Evolutionary conservation across 768 basidiomycete genomes (phyloP).

Genomic region (Trametes gibbosa): DNA sequence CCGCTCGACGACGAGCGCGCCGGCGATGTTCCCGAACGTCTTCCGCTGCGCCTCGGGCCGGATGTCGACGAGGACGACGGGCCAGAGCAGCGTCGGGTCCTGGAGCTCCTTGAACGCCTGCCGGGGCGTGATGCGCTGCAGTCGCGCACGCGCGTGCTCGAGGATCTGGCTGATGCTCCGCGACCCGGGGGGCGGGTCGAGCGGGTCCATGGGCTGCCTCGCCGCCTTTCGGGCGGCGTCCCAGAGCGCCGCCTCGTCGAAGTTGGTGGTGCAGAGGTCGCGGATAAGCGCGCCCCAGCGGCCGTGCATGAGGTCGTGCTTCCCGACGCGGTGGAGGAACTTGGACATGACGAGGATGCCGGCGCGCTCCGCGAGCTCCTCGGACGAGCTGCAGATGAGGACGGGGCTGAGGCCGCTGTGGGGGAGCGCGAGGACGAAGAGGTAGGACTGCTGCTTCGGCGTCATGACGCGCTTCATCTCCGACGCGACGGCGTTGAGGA

Average conservation of each 20-base stretch:
- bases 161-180: conserved; percentile 57
- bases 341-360: conserved; percentile 63
- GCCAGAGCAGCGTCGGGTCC: conserved; percentile 44
- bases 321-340: conserved; percentile 59
- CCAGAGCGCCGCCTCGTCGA: conserved; percentile 67
- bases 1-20: conserved; percentile 71
- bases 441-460: conserved; percentile 4
- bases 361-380: conserved; percentile 61
- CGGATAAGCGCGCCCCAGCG: conserved; percentile 47
- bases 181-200: conserved; percentile 62
- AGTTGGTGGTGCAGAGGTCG: conserved; percentile 50
- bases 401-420: conserved; percentile 30
- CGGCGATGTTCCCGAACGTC: conserved; percentile 55
- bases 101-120: conserved; percentile 62
- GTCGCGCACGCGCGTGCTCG: conserved; percentile 52
- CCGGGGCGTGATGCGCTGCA: conserved; percentile 59
- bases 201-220: conserved; percentile 56
- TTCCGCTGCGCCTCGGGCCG: conserved; percentile 62
- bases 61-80: conserved; percentile 77
- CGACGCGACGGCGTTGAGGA: conserved; percentile 54
- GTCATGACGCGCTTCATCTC: conserved; percentile 42
- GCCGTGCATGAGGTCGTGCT: conserved; percentile 34
- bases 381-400: conserved; percentile 56
- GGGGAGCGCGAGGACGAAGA: not conserved
- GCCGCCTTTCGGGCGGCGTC: conserved; percentile 68